phyloP scores from a whole-genome alignment of 345 rosid species.

The Nephelium lappaceum region DNA sequence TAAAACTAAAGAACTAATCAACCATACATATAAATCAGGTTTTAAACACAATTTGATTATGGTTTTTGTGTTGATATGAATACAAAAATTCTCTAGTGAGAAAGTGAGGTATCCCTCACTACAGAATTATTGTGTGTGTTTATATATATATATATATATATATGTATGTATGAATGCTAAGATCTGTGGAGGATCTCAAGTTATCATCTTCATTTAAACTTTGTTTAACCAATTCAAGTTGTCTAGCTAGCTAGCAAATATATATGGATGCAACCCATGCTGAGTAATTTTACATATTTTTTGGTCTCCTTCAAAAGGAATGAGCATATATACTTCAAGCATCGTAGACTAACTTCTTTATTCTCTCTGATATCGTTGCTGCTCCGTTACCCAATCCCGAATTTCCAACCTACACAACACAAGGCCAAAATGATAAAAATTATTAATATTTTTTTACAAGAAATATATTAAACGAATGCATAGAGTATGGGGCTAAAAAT shows the following conservation, averaged over 20 bases:
- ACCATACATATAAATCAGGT: too few species aligned
- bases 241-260: not conserved
- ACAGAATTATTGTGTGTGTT: too few species aligned
- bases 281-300: not conserved
- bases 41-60: too few species aligned
- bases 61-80: not conserved
- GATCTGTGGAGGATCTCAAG: not conserved
- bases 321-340: constrained; percentile 13
- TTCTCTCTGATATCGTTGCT: constrained; percentile 45
- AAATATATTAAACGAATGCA: too few species aligned
- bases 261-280: not conserved
- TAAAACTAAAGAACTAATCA: too few species aligned
- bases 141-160: too few species aligned
- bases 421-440: not conserved
- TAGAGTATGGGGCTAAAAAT: too few species aligned
- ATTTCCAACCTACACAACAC: constrained; percentile 40
- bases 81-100: too few species aligned
- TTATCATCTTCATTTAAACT: not conserved
- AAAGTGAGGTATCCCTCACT: too few species aligned
- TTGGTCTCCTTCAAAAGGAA: constrained; percentile 3
- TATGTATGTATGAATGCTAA: too few species aligned
- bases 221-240: not conserved
- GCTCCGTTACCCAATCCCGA: constrained; percentile 21
- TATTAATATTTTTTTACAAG: not conserved
- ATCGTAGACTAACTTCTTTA: constrained; percentile 37